phyloP scores from a whole-genome alignment of 371 early-diverging fungal species.

The Actinomortierella ambigua region DNA sequence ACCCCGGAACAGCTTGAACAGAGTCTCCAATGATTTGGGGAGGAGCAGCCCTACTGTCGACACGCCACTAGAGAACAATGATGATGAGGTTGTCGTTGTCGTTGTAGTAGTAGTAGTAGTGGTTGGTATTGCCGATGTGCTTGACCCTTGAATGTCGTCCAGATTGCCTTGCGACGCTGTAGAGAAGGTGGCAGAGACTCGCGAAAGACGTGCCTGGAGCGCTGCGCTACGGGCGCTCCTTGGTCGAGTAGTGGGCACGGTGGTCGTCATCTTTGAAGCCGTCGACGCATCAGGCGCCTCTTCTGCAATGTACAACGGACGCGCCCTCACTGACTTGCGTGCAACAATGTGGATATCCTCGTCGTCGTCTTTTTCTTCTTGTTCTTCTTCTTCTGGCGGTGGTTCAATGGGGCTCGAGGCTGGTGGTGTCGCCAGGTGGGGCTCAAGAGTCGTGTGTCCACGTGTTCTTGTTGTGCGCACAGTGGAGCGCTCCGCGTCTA shows the following conservation, averaged over 20 bases:
- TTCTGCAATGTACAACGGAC: background rate
- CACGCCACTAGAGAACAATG: background rate
- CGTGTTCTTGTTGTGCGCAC: too few species aligned
- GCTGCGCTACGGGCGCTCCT: slow-evolving; percentile 1
- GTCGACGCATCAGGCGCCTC: background rate
- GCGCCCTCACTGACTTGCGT: slow-evolving; percentile 20
- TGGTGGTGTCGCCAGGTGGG: too few species aligned
- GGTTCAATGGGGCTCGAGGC: too few species aligned
- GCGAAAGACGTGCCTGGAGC: background rate
- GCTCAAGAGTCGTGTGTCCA: too few species aligned
- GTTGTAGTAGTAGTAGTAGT: background rate
- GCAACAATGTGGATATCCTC: slow-evolving; percentile 32
- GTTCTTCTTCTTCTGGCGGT: too few species aligned
- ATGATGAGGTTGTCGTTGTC: background rate
- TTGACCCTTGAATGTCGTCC: background rate
- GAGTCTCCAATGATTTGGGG: slow-evolving; percentile 25
- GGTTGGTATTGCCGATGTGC: slow-evolving; percentile 1
- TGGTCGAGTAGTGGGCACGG: background rate
- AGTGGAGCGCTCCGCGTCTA: too few species aligned
- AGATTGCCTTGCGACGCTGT: too few species aligned
- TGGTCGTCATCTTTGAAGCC: background rate
- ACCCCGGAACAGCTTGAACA: slow-evolving; percentile 25
- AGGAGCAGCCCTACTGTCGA: slow-evolving; percentile 12
- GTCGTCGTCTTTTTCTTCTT: slow-evolving; percentile 10
- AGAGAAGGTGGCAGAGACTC: too few species aligned